These are phyloP conservation scores for Quillaja saponaria DNA, from an alignment of 306 rosid species.

Conservation along the genomic window DNA sequence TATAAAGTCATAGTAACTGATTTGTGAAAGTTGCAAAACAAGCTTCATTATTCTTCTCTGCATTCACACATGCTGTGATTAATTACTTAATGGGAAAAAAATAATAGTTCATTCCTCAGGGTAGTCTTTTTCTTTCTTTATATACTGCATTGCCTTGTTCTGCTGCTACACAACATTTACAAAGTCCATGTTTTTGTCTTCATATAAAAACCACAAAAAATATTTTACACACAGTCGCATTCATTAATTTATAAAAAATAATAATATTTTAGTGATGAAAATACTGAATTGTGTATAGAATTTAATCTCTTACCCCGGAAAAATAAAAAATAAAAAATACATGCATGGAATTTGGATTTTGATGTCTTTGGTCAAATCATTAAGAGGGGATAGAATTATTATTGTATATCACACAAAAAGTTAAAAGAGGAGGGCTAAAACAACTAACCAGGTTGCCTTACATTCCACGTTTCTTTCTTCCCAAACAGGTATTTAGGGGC, in stretches of 20 bases:
- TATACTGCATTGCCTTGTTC: too few species aligned
- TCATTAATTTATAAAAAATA: too few species aligned
- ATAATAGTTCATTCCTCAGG: constrained; percentile 16
- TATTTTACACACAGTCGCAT: too few species aligned
- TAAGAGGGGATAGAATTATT: constrained; percentile 17
- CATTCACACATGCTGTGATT: constrained; percentile 45
- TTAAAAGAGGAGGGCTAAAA: constrained; percentile 43
- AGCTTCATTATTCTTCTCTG: constrained; percentile 13
- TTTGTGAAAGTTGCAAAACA: constrained; percentile 29
- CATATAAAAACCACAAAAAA: too few species aligned
- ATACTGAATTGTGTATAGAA: too few species aligned
- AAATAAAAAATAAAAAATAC: not conserved
- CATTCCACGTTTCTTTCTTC: constrained; percentile 73
- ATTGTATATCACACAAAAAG: constrained; percentile 11
- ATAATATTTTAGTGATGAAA: too few species aligned
- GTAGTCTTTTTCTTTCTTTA: not conserved
- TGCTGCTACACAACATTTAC: too few species aligned
- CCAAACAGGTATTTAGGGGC: constrained; percentile 56
- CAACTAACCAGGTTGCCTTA: constrained; percentile 64
- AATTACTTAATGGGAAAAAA: constrained; percentile 11
- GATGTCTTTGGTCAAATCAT: constrained; percentile 34
- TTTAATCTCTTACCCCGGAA: not conserved
- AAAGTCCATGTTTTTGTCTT: too few species aligned
- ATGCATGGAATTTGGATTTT: constrained; percentile 30
- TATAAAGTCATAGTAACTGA: constrained; percentile 30